Percentiles rank a stretch among this genome's conserved stretches.
Evolutionary conservation across 371 early-diverging fungal species (phyloP).

Genomic region (Mortierella sp.): DNA sequence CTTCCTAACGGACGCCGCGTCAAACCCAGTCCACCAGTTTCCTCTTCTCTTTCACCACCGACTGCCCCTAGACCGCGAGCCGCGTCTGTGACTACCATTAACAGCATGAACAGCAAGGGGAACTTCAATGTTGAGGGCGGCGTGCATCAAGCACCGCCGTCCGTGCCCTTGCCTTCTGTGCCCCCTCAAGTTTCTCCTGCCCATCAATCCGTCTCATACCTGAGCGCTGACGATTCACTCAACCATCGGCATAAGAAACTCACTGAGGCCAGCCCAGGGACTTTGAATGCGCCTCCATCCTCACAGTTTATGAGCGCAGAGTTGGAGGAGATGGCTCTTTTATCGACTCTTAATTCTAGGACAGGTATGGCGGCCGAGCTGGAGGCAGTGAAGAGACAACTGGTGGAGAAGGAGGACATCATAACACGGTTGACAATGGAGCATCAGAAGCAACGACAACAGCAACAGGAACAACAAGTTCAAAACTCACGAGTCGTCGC

Average conservation of each 20-base stretch:
- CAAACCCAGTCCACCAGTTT: conserved; percentile 17
- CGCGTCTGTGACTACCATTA: conserved; percentile 17
- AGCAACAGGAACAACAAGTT: neutral
- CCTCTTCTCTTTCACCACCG: conserved; percentile 16
- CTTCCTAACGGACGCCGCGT: conserved; percentile 19
- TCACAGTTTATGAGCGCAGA: conserved; percentile 6
- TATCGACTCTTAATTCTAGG: conserved; percentile 1
- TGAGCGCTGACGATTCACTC: neutral
- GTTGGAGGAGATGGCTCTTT: neutral
- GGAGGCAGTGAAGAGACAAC: conserved; percentile 8
- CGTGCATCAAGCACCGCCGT: conserved; percentile 24
- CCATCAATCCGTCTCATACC: too few species aligned
- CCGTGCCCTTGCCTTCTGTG: conserved; percentile 31
- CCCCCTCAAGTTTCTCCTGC: conserved; percentile 30
- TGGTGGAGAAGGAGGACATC: conserved; percentile 8
- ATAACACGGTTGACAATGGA: neutral
- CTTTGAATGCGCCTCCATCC: conserved; percentile 19
- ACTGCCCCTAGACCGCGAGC: conserved; percentile 17
- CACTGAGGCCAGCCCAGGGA: conserved; percentile 28
- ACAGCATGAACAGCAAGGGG: conserved; percentile 11
- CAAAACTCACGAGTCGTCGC: too few species aligned
- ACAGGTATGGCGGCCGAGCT: neutral
- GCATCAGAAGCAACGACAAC: neutral
- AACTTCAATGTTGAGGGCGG: conserved; percentile 16
- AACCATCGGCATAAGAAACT: neutral